These are phyloP conservation scores for Ciborinia camelliae DNA, from an alignment of 2,329 filamentous ascomycete genomes.

Conservation along the genomic window DNA sequence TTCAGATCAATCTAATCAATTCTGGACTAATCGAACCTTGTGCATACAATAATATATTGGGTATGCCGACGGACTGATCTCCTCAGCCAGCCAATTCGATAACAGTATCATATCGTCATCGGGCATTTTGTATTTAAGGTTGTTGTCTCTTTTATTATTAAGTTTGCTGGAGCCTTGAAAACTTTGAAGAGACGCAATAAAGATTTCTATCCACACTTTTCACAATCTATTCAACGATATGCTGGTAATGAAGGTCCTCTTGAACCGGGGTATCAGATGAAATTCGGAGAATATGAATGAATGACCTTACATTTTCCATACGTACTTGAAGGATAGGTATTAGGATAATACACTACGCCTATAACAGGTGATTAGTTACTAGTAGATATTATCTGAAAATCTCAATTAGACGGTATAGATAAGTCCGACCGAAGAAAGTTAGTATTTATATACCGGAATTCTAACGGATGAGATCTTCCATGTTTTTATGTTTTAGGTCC, in stretches of 20 bases:
- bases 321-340: background rate
- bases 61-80: background rate
- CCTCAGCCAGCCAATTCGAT: background rate
- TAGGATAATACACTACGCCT: background rate
- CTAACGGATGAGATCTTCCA: slow-evolving; percentile 5
- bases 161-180: background rate
- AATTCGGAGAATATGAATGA: background rate
- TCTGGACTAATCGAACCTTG: background rate
- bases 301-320: background rate
- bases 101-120: slow-evolving; percentile 1
- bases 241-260: background rate
- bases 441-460: background rate
- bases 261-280: background rate
- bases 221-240: background rate
- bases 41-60: background rate
- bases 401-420: background rate
- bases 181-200: background rate
- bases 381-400: background rate
- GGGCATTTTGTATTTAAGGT: slow-evolving; percentile 10
- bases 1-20: background rate
- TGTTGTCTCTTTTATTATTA: background rate
- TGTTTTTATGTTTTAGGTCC: background rate
- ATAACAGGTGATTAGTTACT: background rate
- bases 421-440: background rate
- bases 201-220: slow-evolving; percentile 1